phyloP scores from a whole-genome alignment of 2,329 filamentous ascomycete species.

The Penicillium sp. region DNA sequence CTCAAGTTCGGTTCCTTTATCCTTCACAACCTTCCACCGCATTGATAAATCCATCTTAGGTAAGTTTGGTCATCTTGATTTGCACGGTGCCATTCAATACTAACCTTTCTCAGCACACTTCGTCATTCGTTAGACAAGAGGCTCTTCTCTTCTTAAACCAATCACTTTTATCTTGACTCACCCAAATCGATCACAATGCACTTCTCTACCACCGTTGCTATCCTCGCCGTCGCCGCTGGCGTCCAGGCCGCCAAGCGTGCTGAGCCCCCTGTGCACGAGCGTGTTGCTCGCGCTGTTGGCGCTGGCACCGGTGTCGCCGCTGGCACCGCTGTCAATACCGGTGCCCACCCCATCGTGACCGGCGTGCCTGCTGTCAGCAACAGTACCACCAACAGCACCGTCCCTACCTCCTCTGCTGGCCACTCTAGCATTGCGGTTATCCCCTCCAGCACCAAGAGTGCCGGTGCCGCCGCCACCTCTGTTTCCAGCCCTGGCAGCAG shows the following conservation, averaged over 20 bases:
- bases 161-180: constrained; percentile 13
- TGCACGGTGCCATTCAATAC: not conserved
- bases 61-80: not conserved
- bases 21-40: constrained; percentile 8
- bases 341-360: constrained; percentile 22
- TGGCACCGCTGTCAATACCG: constrained; percentile 9
- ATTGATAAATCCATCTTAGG: constrained; percentile 6
- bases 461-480: constrained; percentile 11
- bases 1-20: not conserved
- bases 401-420: constrained; percentile 11
- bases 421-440: constrained; percentile 7
- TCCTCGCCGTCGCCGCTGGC: constrained; percentile 18
- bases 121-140: constrained; percentile 25
- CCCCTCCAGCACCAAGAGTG: constrained; percentile 5
- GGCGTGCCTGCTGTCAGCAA: constrained; percentile 9
- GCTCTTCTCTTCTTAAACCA: constrained; percentile 13
- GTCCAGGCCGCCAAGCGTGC: constrained; percentile 12
- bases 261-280: constrained; percentile 17
- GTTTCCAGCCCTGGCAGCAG: constrained; percentile 1
- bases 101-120: constrained; percentile 13
- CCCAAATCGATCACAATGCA: constrained; percentile 27
- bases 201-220: constrained; percentile 24
- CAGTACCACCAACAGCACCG: constrained; percentile 7
- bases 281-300: not conserved
- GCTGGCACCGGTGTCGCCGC: not conserved